These are phyloP conservation scores for Hypoxylon sp. DNA, from an alignment of 2,329 filamentous ascomycete species.

Conservation along the genomic window DNA sequence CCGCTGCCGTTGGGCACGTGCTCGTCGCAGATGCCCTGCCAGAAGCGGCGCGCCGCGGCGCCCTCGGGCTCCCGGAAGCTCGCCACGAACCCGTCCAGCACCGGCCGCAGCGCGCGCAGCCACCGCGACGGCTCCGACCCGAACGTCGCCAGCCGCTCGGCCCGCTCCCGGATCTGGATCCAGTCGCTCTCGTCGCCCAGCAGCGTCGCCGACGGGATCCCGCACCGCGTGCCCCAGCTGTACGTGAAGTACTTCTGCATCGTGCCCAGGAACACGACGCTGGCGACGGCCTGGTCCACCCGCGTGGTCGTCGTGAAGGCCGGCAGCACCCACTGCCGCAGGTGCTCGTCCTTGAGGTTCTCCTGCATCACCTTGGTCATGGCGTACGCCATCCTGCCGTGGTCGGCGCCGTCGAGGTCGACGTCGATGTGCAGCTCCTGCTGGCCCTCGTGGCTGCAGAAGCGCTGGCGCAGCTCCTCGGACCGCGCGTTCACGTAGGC, in stretches of 20 bases:
- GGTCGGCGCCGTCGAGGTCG: slow-evolving; percentile 30
- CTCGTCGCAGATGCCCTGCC: slow-evolving; percentile 42
- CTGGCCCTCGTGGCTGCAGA: slow-evolving; percentile 52
- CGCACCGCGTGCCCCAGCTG: slow-evolving; percentile 45
- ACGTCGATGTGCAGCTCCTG: slow-evolving; percentile 38
- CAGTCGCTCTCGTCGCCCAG: slow-evolving; percentile 55
- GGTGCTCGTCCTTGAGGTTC: slow-evolving; percentile 48
- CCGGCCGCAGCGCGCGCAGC: slow-evolving; percentile 35
- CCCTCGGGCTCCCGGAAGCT: slow-evolving; percentile 41
- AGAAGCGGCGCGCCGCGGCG: slow-evolving; percentile 36
- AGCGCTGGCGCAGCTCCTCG: slow-evolving; percentile 52
- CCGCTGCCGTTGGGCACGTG: slow-evolving; percentile 43
- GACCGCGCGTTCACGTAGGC: slow-evolving; percentile 54
- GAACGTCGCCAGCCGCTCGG: slow-evolving; percentile 29
- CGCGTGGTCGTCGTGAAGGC: slow-evolving; percentile 54
- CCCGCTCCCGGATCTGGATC: slow-evolving; percentile 37
- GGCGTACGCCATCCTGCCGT: slow-evolving; percentile 45
- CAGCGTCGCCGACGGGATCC: slow-evolving; percentile 57
- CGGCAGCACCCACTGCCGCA: slow-evolving; percentile 54
- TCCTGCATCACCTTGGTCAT: slow-evolving; percentile 49
- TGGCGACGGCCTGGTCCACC: slow-evolving; percentile 49
- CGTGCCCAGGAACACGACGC: slow-evolving; percentile 54
- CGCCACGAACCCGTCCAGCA: slow-evolving; percentile 41
- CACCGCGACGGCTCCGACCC: slow-evolving; percentile 35
- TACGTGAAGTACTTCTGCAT: slow-evolving; percentile 55